Evolutionary conservation across 352 stramenopile species (phyloP).

Genomic region (Pythium coloratum): DNA sequence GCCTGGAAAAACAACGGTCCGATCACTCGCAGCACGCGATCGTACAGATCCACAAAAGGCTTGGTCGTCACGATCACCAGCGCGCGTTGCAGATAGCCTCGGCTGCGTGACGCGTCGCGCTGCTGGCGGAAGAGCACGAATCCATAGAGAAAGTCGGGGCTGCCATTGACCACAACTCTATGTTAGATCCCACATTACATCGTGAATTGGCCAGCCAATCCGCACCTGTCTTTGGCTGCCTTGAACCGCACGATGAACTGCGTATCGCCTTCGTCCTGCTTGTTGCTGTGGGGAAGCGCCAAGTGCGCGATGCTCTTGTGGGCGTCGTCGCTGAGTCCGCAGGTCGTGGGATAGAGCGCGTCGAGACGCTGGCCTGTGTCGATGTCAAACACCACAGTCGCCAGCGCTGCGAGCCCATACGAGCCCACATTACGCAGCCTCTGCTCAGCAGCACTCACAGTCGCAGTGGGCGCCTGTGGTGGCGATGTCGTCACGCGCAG

Average conservation of each 20-base stretch:
- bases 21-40: constrained; percentile 64
- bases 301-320: constrained; percentile 73
- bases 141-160: constrained; percentile 61
- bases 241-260: constrained; percentile 82
- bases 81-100: constrained; percentile 84
- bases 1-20: constrained; percentile 81
- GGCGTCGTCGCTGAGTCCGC: constrained; percentile 46
- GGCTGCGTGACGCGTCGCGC: constrained; percentile 60
- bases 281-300: constrained; percentile 85
- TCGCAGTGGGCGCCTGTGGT: background rate
- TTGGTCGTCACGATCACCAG: constrained; percentile 75
- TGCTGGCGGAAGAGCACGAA: constrained; percentile 87
- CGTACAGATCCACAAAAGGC: constrained; percentile 79
- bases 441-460: background rate
- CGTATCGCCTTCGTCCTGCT: constrained; percentile 84
- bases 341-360: constrained; percentile 48
- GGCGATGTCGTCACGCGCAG: background rate
- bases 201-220: background rate
- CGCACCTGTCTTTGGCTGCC: constrained; percentile 36
- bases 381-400: constrained; percentile 82
- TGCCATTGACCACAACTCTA: background rate
- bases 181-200: background rate
- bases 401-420: constrained; percentile 63
- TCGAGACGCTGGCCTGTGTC: constrained; percentile 75
- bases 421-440: background rate